Percentiles rank a stretch among this genome's conserved stretches.
These are phyloP conservation scores for Metschnikowia arizonensis DNA, from an alignment of 805 yeast genomes.

Conservation along the genomic window DNA sequence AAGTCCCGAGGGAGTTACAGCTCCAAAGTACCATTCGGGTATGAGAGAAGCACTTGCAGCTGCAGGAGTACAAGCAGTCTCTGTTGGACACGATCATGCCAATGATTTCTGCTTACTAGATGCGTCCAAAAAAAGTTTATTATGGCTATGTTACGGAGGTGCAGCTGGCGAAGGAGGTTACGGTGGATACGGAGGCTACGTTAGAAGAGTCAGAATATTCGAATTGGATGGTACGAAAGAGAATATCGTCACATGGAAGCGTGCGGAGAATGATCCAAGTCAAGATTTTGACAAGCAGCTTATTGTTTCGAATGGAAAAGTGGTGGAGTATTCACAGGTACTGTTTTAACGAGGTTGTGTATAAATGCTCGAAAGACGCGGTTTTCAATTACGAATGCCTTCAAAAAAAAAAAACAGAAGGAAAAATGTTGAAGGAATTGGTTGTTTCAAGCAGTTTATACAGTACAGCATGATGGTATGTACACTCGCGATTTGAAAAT, in stretches of 20 bases:
- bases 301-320: constrained; percentile 23
- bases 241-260: constrained; percentile 65
- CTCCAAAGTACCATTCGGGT: constrained; percentile 68
- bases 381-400: too few relatives aligned
- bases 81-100: constrained; percentile 94
- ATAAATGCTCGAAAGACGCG: neutral
- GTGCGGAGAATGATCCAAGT: constrained; percentile 55
- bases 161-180: constrained; percentile 94
- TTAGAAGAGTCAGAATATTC: constrained; percentile 73
- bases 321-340: neutral
- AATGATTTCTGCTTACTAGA: constrained; percentile 83
- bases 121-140: constrained; percentile 29
- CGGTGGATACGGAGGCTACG: constrained; percentile 85
- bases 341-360: neutral
- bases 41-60: constrained; percentile 54
- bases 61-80: constrained; percentile 68
- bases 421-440: neutral
- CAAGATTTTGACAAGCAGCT: constrained; percentile 47
- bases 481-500: neutral
- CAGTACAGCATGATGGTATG: neutral
- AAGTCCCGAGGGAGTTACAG: constrained; percentile 69
- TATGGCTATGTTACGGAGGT: constrained; percentile 95
- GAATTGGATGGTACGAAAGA: constrained; percentile 54
- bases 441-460: neutral
- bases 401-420: too few relatives aligned